Base-by-base conservation (phyloP, 75 land plant species). In the Sequoiadendron giganteum region DNA sequence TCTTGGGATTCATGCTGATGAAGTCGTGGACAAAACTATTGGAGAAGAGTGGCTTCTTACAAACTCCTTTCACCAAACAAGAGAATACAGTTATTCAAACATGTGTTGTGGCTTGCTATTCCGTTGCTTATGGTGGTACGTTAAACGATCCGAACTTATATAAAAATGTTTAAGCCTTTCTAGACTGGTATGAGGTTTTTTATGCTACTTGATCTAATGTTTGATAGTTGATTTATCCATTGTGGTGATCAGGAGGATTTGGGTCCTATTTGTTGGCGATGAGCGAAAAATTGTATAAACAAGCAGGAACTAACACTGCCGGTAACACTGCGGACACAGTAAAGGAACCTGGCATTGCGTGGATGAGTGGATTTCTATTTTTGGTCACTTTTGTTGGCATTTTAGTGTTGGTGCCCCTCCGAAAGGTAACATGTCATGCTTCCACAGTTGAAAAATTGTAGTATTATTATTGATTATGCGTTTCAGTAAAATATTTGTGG, bases 1-100 rank as follows among this genome's bases (percentile, higher is more conserved):
- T 97, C 21, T 91, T 97, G 34, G 95, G 97, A 54, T 96, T 95
- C 88, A 91, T 96, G 54, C 89, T 92, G 85, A 72, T 96, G 72
- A 79, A 89, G 32, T 85, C 90, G 40, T 94, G 92, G 94, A 93
- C 91, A 9, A 47, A 54, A 65, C 16, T 91, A 32, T 85, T 91
- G 21, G 25, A 54, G 72, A 91, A 94, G 89, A 0, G 81, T 8
- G 91, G 91, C 21, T 56, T 91, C 43, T 56, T 88, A 21, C 14
- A 80, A n/a, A 87, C 58, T 10, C 93, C 92, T 15, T 93, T 94
- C 89, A 94, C 95, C 16, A 86, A 90, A 15, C 93, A 94, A 80
- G 95, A 94, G 93, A 94, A 93, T 72, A 93, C 92, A 5, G 91
- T 93, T 43, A 88, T 92, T 25, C 94, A 93, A 86, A 94, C 95